phyloP scores from a whole-genome alignment of 1,139 yeast species.

The Suhomyces wounanorum region DNA sequence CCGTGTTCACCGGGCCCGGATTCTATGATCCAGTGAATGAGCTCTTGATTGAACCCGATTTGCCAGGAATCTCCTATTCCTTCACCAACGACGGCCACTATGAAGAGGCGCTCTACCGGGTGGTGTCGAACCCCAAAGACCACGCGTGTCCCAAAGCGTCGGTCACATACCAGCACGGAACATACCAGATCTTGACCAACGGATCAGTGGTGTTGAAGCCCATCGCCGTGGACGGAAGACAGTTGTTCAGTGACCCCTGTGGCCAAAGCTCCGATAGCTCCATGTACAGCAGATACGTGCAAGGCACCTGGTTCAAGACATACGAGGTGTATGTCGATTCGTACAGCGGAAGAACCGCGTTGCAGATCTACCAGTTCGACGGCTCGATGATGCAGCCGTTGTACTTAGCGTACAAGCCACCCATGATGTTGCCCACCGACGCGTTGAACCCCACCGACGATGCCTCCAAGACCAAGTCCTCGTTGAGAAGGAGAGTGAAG shows the following conservation, averaged over 20 bases:
- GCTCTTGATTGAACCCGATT: conserved; percentile 87
- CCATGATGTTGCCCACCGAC: conserved; percentile 91
- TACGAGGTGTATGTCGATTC: conserved; percentile 65
- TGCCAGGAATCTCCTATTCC: conserved; percentile 91
- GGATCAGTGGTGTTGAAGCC: conserved; percentile 76
- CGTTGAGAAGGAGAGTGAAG: conserved; percentile 53
- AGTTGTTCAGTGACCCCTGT: conserved; percentile 86
- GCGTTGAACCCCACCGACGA: conserved; percentile 83
- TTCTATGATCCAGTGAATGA: conserved; percentile 96
- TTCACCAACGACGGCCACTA: conserved; percentile 89
- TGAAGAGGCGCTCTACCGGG: conserved; percentile 87
- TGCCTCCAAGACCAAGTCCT: conserved; percentile 39
- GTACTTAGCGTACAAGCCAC: conserved; percentile 89
- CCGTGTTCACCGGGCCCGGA: conserved; percentile 96
- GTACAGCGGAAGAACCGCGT: conserved; percentile 79
- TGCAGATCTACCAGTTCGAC: conserved; percentile 77
- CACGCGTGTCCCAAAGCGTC: conserved; percentile 86
- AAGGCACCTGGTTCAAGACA: conserved; percentile 59
- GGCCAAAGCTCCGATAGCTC: conserved; percentile 52
- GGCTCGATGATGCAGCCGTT: conserved; percentile 85
- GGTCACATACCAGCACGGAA: conserved; percentile 86
- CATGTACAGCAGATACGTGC: conserved; percentile 69
- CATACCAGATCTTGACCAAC: conserved; percentile 59
- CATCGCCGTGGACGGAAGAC: conserved; percentile 88
- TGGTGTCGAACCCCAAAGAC: conserved; percentile 66